Base-by-base conservation (phyloP, 352 stramenopile genomes). In the Elongisporangium anandrum region DNA sequence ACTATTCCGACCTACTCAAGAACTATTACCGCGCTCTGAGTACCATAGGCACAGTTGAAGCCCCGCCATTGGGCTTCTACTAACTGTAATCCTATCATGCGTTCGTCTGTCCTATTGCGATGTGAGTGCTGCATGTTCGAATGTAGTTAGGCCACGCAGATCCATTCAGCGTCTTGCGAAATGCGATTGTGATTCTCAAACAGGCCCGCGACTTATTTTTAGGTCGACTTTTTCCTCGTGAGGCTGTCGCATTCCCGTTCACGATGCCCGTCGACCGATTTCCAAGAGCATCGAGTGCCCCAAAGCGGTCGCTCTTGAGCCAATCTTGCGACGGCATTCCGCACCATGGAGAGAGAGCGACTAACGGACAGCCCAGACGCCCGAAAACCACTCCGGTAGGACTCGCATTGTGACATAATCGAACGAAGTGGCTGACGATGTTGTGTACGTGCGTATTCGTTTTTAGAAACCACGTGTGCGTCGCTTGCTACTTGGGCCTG, bases 1-100 rank as follows among this genome's bases (percentile, higher is more conserved):
- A 68, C 38, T 93, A 90, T 56, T 74, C 77, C 4, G 74, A 88
- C 26, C 54, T 91, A 23, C 60, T 93, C 4, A 88, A 85, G 59
- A 68, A 79, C 50, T 90, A 93, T 61, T 93, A 89, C 50, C 64
- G 66, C 12, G 69, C 85, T 4, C 34, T 91, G 19, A 68, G 81
- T 15, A 65, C 62, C 39, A 72, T 66, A 7, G 68, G 72, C 29
- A 68, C 60, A 23, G 81, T 84, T 9, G 70, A 83, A 19, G 64
- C 81, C 0, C 78, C 81, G 12, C 67, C 81, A 12, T 71, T 91
- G 15, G 81, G 74, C 3, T 88, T 75, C 58, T 73, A 68, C 41
- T 84, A 26, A 68, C 9, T 8, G 29, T 41, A 41, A 41, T 41
- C 29, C 29, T 41, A 41, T 41, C 6, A 41, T 41, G 29, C 13